Conservation (phyloP, 1,139 yeast species). For the Diutina pseudorugosa region DNA sequence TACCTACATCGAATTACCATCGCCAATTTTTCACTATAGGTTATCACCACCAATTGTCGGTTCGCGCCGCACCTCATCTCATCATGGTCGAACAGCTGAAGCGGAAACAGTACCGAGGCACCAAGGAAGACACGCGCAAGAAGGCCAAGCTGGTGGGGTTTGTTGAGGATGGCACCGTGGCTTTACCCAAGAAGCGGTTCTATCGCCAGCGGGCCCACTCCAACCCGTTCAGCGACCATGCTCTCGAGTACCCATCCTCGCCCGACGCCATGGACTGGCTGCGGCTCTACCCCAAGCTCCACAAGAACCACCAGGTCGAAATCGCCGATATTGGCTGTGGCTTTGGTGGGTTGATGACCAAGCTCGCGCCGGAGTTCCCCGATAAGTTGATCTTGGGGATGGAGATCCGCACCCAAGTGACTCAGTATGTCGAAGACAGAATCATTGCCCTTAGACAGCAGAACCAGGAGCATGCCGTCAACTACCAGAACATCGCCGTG, state of each 20-base stretch:
- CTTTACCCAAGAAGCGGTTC: conserved; percentile 69
- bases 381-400: conserved; percentile 71
- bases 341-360: conserved; percentile 82
- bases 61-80: conserved; percentile 1
- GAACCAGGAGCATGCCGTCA: conserved; percentile 18
- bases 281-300: conserved; percentile 49
- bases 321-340: conserved; percentile 98
- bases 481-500: conserved; percentile 77
- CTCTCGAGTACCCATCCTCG: conserved; percentile 70
- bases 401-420: conserved; percentile 97
- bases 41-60: neutral
- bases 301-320: conserved; percentile 49
- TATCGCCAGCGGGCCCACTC: conserved; percentile 97
- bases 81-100: conserved; percentile 8
- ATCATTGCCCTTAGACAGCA: conserved; percentile 69
- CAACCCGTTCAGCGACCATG: conserved; percentile 93
- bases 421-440: conserved; percentile 92
- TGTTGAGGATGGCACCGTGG: conserved; percentile 15
- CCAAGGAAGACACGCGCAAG: conserved; percentile 23
- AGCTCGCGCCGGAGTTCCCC: conserved; percentile 69
- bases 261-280: conserved; percentile 89
- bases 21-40: no score
- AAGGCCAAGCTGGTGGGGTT: conserved; percentile 22
- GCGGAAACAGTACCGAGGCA: conserved; percentile 27
- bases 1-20: no score